Evolutionary conservation across 768 basidiomycete genomes (phyloP).

Genomic region (Myochromella boudieri): DNA sequence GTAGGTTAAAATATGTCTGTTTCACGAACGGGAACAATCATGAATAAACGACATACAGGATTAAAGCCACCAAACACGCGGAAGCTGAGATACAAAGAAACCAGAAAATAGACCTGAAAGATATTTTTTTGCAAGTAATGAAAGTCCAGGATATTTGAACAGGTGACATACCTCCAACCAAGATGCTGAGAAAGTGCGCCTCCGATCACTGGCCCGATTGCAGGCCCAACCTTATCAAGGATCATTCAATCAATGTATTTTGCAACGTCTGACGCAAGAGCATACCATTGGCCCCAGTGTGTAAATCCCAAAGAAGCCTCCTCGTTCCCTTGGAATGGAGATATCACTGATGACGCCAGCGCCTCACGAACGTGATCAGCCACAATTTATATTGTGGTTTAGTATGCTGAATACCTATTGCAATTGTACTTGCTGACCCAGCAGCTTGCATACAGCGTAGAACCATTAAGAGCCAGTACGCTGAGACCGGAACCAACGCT

Average conservation of each 20-base stretch:
- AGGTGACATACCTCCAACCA: constrained; percentile 56
- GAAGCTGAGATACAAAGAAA: constrained; percentile 52
- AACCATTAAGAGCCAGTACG: constrained; percentile 78
- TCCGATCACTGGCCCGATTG: constrained; percentile 58
- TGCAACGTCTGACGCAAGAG: constrained; percentile 4
- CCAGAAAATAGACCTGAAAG: constrained; percentile 58
- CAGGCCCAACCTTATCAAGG: constrained; percentile 52
- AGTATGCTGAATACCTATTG: constrained; percentile 49
- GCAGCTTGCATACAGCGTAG: constrained; percentile 80
- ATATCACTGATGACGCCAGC: constrained; percentile 83
- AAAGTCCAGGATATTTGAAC: constrained; percentile 3
- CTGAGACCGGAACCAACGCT: constrained; percentile 48
- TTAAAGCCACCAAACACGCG: constrained; percentile 43
- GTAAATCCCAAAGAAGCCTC: constrained; percentile 71
- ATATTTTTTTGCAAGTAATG: background rate
- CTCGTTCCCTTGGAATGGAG: constrained; percentile 68
- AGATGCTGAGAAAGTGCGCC: constrained; percentile 56
- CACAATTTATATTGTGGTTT: background rate
- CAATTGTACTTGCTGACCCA: constrained; percentile 78
- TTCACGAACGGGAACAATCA: constrained; percentile 37
- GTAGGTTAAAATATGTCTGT: constrained; percentile 26
- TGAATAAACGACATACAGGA: constrained; percentile 39
- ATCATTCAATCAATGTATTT: background rate
- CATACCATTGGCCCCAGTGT: constrained; percentile 61
- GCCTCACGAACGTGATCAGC: constrained; percentile 32